Conservation (phyloP, 306 rosid genomes). For the Malus sieversii region DNA sequence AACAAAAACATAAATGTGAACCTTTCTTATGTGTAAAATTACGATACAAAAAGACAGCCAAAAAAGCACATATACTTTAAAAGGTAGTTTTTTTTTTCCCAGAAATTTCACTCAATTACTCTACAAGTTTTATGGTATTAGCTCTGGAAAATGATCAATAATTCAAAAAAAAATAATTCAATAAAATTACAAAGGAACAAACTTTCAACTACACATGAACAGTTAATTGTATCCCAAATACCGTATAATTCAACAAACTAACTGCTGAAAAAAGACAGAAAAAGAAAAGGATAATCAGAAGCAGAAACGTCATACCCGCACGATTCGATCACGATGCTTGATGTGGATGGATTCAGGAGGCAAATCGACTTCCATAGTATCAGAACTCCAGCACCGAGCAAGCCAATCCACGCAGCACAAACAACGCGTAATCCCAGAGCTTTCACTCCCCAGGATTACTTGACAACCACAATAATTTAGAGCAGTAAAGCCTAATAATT, state of each 20-base stretch:
- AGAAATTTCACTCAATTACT: neutral
- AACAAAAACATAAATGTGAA: constrained; percentile 6
- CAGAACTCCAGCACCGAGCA: constrained; percentile 41
- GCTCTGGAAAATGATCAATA: neutral
- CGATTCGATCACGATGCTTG: constrained; percentile 61
- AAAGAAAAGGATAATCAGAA: neutral
- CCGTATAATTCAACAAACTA: neutral
- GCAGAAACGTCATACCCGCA: constrained; percentile 37
- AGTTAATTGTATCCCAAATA: neutral
- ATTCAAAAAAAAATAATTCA: neutral
- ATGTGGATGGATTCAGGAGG: constrained; percentile 34
- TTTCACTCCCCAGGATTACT: constrained; percentile 60
- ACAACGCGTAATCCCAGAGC: constrained; percentile 42
- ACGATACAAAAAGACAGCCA: neutral
- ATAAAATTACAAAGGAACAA: neutral
- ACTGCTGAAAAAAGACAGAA: neutral
- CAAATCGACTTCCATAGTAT: constrained; percentile 61
- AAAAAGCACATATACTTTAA: neutral
- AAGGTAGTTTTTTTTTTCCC: neutral
- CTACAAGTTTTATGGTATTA: neutral
- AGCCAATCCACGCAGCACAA: constrained; percentile 45
- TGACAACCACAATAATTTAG: neutral
- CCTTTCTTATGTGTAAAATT: neutral
- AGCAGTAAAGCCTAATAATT: constrained; percentile 17
- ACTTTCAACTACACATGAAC: neutral